These are phyloP conservation scores for Austroboletus eburneus DNA, from an alignment of 768 basidiomycete species.

Conservation along the genomic window DNA sequence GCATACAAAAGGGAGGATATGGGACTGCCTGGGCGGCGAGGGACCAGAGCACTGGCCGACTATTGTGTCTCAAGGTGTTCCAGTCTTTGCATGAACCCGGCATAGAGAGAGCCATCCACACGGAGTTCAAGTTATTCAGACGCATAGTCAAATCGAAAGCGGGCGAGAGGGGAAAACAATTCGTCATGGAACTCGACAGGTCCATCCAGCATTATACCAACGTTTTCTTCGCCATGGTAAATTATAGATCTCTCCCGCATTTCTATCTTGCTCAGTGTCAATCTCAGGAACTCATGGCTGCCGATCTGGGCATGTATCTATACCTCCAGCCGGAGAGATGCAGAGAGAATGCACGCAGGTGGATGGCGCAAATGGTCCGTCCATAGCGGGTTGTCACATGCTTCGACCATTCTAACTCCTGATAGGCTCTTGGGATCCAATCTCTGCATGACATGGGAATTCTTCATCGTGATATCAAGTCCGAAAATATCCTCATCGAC, in stretches of 20 bases:
- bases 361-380: constrained; percentile 40
- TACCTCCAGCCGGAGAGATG: constrained; percentile 17
- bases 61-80: constrained; percentile 40
- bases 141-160: constrained; percentile 26
- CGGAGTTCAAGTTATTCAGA: constrained; percentile 35
- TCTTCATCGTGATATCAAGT: constrained; percentile 67
- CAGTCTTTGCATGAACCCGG: constrained; percentile 6
- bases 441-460: constrained; percentile 56
- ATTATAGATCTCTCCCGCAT: neutral
- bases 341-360: constrained; percentile 30
- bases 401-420: neutral
- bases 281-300: constrained; percentile 38
- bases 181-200: constrained; percentile 38
- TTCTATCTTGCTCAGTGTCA: neutral
- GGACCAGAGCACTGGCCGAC: constrained; percentile 25
- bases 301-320: constrained; percentile 34
- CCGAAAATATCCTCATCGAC: constrained; percentile 64
- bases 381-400: neutral
- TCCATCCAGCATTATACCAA: constrained; percentile 28
- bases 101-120: constrained; percentile 17
- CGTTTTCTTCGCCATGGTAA: constrained; percentile 40
- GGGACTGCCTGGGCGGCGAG: constrained; percentile 21
- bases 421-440: constrained; percentile 38
- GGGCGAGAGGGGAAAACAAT: constrained; percentile 24
- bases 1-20: constrained; percentile 19